Evolutionary conservation across 2,329 filamentous ascomycete genomes (phyloP).

Genomic region (Colletotrichum viniferum): DNA sequence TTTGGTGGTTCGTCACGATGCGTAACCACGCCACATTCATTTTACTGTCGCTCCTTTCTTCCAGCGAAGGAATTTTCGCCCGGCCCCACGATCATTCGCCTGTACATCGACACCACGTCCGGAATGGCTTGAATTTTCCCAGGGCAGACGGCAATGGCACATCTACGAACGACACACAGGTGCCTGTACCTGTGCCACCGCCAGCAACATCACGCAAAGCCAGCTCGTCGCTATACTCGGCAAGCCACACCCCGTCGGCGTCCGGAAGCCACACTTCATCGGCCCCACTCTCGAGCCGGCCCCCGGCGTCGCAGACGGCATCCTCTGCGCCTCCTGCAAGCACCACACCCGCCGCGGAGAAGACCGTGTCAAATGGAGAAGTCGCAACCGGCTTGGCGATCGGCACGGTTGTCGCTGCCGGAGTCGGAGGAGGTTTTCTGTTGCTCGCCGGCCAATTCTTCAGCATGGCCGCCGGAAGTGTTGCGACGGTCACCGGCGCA

Average conservation of each 20-base stretch:
- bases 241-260: neutral
- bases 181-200: neutral
- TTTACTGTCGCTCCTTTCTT: neutral
- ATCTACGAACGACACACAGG: neutral
- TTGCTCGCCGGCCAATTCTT: neutral
- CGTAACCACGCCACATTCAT: neutral
- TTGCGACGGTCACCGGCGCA: neutral
- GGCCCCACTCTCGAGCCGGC: neutral
- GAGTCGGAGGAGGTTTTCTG: neutral
- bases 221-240: neutral
- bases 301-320: neutral
- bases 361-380: neutral
- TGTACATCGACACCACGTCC: neutral
- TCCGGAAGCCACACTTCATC: neutral
- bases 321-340: neutral
- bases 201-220: neutral
- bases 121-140: neutral
- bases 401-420: neutral
- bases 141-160: neutral
- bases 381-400: neutral
- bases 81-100: neutral
- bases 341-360: neutral
- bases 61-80: neutral
- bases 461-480: neutral
- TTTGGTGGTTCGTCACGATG: neutral